Conservation (phyloP, 345 rosid species). For the Citrus maxima region DNA sequence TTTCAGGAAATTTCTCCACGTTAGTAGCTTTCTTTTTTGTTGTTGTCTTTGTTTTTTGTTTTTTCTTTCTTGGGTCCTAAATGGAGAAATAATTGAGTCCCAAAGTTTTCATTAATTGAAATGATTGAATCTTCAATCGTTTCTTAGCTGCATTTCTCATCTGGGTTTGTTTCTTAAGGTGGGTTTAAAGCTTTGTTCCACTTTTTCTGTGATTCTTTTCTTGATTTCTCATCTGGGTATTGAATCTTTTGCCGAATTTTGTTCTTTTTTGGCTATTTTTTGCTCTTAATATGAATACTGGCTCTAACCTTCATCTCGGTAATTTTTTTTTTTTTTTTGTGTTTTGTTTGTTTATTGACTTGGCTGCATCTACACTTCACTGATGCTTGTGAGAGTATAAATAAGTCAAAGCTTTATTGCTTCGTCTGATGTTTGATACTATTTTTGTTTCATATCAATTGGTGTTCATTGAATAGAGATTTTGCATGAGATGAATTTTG, state of each 20-base stretch:
- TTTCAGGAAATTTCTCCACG: constrained; percentile 33
- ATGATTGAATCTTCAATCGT: neutral
- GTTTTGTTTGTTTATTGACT: neutral
- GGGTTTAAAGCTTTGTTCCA: neutral
- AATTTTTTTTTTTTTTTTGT: neutral
- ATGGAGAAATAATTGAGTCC: constrained; percentile 32
- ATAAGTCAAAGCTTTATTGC: neutral
- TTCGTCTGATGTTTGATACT: neutral
- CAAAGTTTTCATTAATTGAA: neutral
- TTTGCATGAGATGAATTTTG: neutral
- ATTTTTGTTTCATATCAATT: neutral
- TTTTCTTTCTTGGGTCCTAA: neutral
- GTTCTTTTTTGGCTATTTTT: neutral
- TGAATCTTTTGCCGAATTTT: neutral
- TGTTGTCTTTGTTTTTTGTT: neutral
- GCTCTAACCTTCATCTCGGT: neutral
- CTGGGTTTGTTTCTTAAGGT: neutral
- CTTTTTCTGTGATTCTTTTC: neutral
- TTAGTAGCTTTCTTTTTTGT: constrained; percentile 9
- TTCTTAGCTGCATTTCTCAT: neutral
- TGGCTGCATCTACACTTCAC: neutral
- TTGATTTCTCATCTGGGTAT: constrained; percentile 7
- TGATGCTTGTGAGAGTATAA: neutral
- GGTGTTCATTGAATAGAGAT: neutral
- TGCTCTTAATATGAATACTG: neutral